Base-by-base conservation (phyloP, 257 asterid species). In the Sherardia arvensis region DNA sequence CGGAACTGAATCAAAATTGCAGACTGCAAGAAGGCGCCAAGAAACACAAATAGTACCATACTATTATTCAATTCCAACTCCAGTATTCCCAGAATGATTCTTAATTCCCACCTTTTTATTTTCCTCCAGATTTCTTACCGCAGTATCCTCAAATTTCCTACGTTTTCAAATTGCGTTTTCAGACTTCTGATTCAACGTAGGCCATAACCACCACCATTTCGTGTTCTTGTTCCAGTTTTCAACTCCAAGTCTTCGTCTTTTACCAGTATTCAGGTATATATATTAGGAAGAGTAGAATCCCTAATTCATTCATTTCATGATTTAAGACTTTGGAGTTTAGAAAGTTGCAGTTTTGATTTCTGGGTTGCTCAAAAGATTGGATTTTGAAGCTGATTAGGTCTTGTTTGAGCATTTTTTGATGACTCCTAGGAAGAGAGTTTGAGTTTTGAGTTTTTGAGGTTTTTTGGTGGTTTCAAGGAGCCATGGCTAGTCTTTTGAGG, bases 401-500 rank as follows among this genome's bases (percentile, higher is more conserved):
- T 64, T 72, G 51, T 43, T 69, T 20, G 32, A 53, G 33, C 49
- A 32, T 25, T 63, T 71, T 62, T 71, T 72, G 22, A 53, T 49
- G 53, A 56, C 62, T 43, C 64, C 28, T 78, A 71, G 73, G 51
- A 55, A 67, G 25, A 20, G 57, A 21, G 51, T 26, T 76, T 15
- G 45, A 21, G 49, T 45, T 40, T 47, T 4, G 12, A 17, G 5
- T 11, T 43, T 43, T 43, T 43, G 51, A 12, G 12, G 47, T 5
- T 11, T 43, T 43, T 43, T 43, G 51, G 51, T 43, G 51, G 51
- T 43, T 61, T 48, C 56, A 55, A 51, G 75, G 73, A 45, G 57
- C 47, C 27, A 80, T 80, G 85, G 47, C 76, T 38, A 60, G 79
- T 27, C 34, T 80, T 63, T 64, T 69, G 66, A 70, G 66, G 64